These are phyloP conservation scores for Populus simonii DNA, from an alignment of 345 rosid species.

Conservation along the genomic window DNA sequence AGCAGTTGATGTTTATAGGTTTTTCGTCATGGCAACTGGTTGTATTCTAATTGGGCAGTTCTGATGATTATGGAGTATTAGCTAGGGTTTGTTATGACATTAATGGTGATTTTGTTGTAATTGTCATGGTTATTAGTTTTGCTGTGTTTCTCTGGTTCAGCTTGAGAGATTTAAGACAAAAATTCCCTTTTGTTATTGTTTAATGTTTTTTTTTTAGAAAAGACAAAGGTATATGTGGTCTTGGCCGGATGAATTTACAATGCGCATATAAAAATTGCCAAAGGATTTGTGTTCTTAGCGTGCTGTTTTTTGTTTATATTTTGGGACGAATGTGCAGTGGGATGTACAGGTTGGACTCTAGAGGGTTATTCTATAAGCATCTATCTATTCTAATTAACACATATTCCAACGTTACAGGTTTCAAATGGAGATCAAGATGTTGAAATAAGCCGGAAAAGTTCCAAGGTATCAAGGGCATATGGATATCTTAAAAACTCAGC, in stretches of 20 bases:
- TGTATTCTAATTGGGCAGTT: background rate
- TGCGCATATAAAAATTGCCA: background rate
- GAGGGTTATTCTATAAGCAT: background rate
- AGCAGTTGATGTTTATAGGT: background rate
- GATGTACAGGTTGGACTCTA: background rate
- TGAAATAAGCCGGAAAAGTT: conserved; percentile 1
- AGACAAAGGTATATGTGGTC: background rate
- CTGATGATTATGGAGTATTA: background rate
- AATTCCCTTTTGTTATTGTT: background rate
- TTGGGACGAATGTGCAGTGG: background rate
- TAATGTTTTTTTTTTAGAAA: too few relatives aligned
- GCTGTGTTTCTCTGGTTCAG: background rate
- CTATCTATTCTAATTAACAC: too few relatives aligned
- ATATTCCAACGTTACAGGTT: conserved; percentile 1
- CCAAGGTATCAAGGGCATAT: conserved; percentile 1
- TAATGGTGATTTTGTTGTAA: background rate
- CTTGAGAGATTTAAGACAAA: background rate
- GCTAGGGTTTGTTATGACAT: background rate
- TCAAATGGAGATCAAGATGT: conserved; percentile 2
- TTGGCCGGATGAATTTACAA: background rate
- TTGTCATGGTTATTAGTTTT: background rate
- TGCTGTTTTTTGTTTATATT: too few relatives aligned
- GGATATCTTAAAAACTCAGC: background rate
- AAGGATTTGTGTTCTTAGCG: too few relatives aligned
- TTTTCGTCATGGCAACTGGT: background rate